Evolutionary conservation across 768 basidiomycete species (phyloP).

Genomic region (Lyophyllum shimeji): DNA sequence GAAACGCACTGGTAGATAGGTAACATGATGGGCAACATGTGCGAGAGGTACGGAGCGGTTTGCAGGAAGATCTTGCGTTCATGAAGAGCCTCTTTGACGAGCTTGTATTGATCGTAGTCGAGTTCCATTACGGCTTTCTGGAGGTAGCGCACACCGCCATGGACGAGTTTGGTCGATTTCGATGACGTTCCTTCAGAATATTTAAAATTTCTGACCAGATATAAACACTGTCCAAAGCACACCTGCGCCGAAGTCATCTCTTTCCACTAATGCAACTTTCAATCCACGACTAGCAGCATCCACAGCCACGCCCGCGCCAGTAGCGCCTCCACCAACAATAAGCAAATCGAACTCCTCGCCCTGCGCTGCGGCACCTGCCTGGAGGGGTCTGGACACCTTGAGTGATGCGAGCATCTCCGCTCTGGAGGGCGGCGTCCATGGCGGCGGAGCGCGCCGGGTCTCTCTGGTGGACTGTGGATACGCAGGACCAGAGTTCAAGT

Average conservation of each 20-base stretch:
- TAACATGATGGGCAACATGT: conserved; percentile 95
- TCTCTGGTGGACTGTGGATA: conserved; percentile 65
- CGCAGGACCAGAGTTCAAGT: conserved; percentile 70
- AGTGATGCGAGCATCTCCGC: conserved; percentile 64
- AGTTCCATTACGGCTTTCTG: conserved; percentile 96
- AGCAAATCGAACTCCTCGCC: conserved; percentile 74
- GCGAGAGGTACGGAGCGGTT: conserved; percentile 90
- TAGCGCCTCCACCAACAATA: conserved; percentile 92
- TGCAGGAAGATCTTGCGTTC: conserved; percentile 93
- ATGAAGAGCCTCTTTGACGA: conserved; percentile 92
- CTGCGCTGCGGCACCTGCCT: conserved; percentile 20
- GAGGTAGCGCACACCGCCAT: conserved; percentile 96
- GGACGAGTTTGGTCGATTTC: conserved; percentile 97
- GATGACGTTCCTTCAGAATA: conserved; percentile 79
- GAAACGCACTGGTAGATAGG: conserved; percentile 84
- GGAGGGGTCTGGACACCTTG: conserved; percentile 38
- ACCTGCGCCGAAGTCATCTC: conserved; percentile 92
- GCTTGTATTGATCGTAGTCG: conserved; percentile 95
- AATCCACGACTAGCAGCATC: conserved; percentile 92
- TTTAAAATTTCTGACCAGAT: neutral
- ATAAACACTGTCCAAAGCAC: conserved; percentile 17
- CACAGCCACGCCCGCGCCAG: conserved; percentile 94
- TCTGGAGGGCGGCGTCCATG: conserved; percentile 76
- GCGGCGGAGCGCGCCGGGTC: conserved; percentile 69
- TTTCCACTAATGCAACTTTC: conserved; percentile 89